Evolutionary conservation across 805 yeast genomes (phyloP).

Genomic region (Limtongia smithiae): DNA sequence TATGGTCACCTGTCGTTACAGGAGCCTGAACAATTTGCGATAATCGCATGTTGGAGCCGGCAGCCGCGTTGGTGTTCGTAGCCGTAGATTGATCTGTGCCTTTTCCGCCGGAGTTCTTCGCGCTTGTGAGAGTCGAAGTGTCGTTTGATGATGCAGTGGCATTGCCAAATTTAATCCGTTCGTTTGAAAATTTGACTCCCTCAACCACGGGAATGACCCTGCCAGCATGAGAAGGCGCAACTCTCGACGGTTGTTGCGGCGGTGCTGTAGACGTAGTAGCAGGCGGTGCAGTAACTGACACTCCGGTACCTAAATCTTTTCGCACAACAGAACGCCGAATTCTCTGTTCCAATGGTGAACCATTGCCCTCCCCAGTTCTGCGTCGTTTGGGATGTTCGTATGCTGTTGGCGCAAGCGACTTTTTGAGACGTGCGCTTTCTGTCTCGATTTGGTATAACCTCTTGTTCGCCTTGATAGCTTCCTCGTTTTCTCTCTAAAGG

Average conservation of each 20-base stretch:
- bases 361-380: conserved; percentile 19
- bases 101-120: conserved; percentile 3
- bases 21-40: conserved; percentile 20
- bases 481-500: conserved; percentile 11
- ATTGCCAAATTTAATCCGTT: conserved; percentile 34
- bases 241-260: conserved; percentile 10
- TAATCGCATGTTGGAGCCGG: conserved; percentile 10
- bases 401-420: conserved; percentile 1
- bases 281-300: neutral
- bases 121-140: conserved; percentile 1
- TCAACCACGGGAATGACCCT: conserved; percentile 33
- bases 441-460: conserved; percentile 16
- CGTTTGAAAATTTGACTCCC: conserved; percentile 38
- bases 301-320: conserved; percentile 2
- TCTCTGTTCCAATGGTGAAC: conserved; percentile 14
- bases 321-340: conserved; percentile 12
- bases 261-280: neutral
- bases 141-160: conserved; percentile 3
- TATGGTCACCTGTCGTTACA: conserved; percentile 28
- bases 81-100: neutral
- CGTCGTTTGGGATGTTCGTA: conserved; percentile 24
- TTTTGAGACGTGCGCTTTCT: conserved; percentile 5
- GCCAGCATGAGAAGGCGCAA: conserved; percentile 14
- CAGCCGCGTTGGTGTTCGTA: conserved; percentile 5
- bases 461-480: conserved; percentile 12